A percentile compares a stretch with the other conserved stretches of the same genome.
Conservation (phyloP, 352 stramenopile genomes). For the Pelagophyceae sp. region DNA sequence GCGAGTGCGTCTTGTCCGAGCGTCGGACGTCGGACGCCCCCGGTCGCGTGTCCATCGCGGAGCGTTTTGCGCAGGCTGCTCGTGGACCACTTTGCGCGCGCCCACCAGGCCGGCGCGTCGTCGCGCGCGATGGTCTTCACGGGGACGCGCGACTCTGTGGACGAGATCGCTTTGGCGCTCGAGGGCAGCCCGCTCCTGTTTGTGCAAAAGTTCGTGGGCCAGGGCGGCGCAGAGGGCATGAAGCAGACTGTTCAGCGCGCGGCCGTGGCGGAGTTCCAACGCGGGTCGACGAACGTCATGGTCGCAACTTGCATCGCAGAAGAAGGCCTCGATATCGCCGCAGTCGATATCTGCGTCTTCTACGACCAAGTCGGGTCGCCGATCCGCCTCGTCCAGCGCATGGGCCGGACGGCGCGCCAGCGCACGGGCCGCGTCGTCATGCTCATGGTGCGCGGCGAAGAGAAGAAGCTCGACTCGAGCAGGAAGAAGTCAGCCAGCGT, state of each 20-base stretch:
- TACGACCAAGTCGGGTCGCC: slow-evolving; percentile 84
- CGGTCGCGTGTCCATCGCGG: too few relatives aligned
- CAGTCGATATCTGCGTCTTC: slow-evolving; percentile 83
- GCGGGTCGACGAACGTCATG: slow-evolving; percentile 76
- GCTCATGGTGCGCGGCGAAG: slow-evolving; percentile 33
- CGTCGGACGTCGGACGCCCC: too few relatives aligned
- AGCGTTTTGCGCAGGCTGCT: too few relatives aligned
- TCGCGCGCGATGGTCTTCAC: slow-evolving; percentile 96
- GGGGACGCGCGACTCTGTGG: slow-evolving; percentile 85
- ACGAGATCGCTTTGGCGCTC: slow-evolving; percentile 77
- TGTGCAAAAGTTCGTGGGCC: slow-evolving; percentile 80
- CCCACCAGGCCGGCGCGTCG: slow-evolving; percentile 42
- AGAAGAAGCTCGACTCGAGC: not conserved
- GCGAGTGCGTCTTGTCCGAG: too few relatives aligned
- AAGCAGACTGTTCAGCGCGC: slow-evolving; percentile 78
- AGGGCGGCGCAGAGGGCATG: slow-evolving; percentile 44
- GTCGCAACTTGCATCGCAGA: slow-evolving; percentile 88
- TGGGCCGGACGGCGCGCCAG: slow-evolving; percentile 89
- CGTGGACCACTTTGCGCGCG: slow-evolving; percentile 56
- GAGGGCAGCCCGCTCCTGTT: slow-evolving; percentile 58
- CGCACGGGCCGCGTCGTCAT: slow-evolving; percentile 70
- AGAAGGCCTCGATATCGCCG: slow-evolving; percentile 85
- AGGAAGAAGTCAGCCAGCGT: not conserved
- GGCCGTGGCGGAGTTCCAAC: slow-evolving; percentile 46
- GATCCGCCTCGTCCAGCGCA: slow-evolving; percentile 83